Conservation (phyloP, 2,329 filamentous ascomycete species). For the Thelonectria blattea region DNA sequence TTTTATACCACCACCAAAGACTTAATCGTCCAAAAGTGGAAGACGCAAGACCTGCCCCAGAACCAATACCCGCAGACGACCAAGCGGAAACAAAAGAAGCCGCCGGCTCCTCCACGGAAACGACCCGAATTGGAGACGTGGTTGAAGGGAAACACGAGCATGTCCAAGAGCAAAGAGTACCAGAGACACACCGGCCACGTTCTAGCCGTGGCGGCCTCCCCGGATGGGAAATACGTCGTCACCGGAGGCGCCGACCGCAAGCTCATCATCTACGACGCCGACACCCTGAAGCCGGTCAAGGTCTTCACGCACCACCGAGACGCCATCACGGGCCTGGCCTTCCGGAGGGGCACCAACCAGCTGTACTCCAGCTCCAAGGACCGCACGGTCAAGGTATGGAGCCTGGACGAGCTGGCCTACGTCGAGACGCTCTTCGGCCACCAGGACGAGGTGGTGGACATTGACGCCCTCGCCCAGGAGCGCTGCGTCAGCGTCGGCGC, state of each 20-base stretch:
- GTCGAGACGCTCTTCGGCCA: conserved; percentile 96
- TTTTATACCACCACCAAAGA: conserved; percentile 92
- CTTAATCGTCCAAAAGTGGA: conserved; percentile 86
- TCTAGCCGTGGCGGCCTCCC: conserved; percentile 82
- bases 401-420: conserved; percentile 88
- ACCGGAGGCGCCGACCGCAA: conserved; percentile 87
- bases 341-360: conserved; percentile 87
- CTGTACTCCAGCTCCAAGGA: conserved; percentile 91
- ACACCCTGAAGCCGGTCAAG: conserved; percentile 76
- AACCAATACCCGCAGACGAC: conserved; percentile 66
- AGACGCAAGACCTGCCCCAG: conserved; percentile 70
- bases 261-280: conserved; percentile 87
- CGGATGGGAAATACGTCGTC: conserved; percentile 88
- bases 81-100: conserved; percentile 63
- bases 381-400: conserved; percentile 95
- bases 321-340: conserved; percentile 82
- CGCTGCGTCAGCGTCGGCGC: conserved; percentile 90
- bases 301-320: conserved; percentile 93
- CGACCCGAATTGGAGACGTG: conserved; percentile 68
- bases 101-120: conserved; percentile 62
- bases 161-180: conserved; percentile 67
- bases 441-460: conserved; percentile 85
- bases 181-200: conserved; percentile 83
- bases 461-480: conserved; percentile 84
- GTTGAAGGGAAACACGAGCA: conserved; percentile 66